These are phyloP conservation scores for Candida khao-thaluensis DNA, from an alignment of 805 yeast species.

Conservation along the genomic window DNA sequence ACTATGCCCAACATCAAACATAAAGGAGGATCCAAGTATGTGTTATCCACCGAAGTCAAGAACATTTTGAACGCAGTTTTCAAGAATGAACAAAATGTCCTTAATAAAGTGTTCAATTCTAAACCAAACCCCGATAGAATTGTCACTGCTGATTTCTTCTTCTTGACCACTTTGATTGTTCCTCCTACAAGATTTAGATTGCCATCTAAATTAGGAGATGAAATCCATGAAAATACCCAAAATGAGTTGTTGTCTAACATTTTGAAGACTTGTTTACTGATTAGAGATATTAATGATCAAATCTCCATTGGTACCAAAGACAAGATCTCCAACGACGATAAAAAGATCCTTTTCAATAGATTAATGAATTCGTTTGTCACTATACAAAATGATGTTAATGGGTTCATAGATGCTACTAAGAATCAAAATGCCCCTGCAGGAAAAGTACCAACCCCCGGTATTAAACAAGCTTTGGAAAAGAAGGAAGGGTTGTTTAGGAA, in stretches of 20 bases:
- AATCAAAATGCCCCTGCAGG: conserved; percentile 71
- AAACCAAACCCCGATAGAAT: conserved; percentile 60
- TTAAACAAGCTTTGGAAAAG: conserved; percentile 96
- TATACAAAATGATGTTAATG: conserved; percentile 91
- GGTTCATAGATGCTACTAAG: conserved; percentile 88
- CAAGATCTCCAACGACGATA: conserved; percentile 55
- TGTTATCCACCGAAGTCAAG: conserved; percentile 83
- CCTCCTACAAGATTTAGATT: conserved; percentile 96
- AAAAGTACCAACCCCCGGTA: conserved; percentile 84
- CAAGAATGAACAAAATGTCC: conserved; percentile 63
- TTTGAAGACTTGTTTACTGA: conserved; percentile 73
- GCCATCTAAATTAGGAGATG: conserved; percentile 97
- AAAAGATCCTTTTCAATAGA: conserved; percentile 77
- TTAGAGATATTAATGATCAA: conserved; percentile 87
- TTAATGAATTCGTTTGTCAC: conserved; percentile 95
- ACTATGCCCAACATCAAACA: conserved; percentile 54
- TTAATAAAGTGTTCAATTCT: conserved; percentile 77
- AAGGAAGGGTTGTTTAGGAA: conserved; percentile 98
- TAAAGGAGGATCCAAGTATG: conserved; percentile 76
- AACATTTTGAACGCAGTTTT: conserved; percentile 76
- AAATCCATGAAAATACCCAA: conserved; percentile 90
- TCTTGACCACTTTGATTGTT: conserved; percentile 82
- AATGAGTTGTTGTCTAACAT: conserved; percentile 83
- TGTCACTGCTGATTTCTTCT: conserved; percentile 74
- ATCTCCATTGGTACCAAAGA: conserved; percentile 48